Conservation (phyloP, 768 basidiomycete genomes). For the Psilocybe subaeruginosa region DNA sequence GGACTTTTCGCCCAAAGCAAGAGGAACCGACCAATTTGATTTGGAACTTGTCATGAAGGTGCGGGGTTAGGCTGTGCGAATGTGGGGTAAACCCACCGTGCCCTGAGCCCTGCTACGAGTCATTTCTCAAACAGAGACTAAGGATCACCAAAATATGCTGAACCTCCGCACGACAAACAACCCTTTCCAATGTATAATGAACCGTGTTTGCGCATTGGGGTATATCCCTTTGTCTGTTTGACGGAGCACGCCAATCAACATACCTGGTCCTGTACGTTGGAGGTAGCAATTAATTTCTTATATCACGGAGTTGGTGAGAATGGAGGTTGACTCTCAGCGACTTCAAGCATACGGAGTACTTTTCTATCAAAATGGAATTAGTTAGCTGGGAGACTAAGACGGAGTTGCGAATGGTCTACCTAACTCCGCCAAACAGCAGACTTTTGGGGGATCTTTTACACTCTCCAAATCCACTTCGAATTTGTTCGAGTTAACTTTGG, state of each 20-base stretch:
- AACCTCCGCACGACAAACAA: neutral
- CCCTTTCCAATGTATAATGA: too few species aligned
- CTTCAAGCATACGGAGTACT: too few species aligned
- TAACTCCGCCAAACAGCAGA: neutral
- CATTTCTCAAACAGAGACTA: neutral
- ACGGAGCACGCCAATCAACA: too few species aligned
- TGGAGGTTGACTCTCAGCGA: too few species aligned
- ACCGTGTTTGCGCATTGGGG: too few species aligned
- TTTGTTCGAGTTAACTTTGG: constrained; percentile 5
- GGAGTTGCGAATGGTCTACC: constrained; percentile 13
- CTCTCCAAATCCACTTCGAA: constrained; percentile 6
- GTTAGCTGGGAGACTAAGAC: neutral
- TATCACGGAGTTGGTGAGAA: too few species aligned
- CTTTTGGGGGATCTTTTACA: neutral
- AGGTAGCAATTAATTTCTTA: too few species aligned
- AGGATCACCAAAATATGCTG: neutral
- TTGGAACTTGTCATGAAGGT: neutral
- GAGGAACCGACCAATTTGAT: neutral
- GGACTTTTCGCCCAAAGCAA: neutral
- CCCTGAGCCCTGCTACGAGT: constrained; percentile 3
- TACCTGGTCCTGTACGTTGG: too few species aligned
- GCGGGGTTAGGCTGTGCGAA: constrained; percentile 7
- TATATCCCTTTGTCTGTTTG: too few species aligned
- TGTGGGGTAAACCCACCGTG: constrained; percentile 14
- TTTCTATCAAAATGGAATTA: neutral